Evolutionary conservation across 1,139 yeast species (phyloP), one percentile per base, ranked within the genome.

Genomic region (Meyerozyma athensensis): DNA sequence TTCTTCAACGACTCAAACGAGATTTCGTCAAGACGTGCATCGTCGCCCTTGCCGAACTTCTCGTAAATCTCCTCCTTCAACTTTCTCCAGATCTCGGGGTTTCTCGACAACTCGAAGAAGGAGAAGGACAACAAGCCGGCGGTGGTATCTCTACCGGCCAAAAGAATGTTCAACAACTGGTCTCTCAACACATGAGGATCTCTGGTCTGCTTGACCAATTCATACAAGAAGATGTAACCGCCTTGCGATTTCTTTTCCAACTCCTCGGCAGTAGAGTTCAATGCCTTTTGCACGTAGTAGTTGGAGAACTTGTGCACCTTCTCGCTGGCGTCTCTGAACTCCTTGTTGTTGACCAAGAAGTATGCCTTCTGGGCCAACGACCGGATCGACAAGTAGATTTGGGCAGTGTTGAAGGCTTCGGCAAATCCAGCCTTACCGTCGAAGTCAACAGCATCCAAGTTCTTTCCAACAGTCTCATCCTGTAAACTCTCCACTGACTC

Each of bases 1-100:
- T 65, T 64, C 56, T 74, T 74, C 45, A 77, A 63, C 5, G 69
- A 55, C 48, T 74, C 80, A 46, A 75, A 76, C 5, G 76, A 61
- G 38, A 71, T 63, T 4, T 53, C 54, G 19, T 54, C 58, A 19
- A 54, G 34, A 13, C 49, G 54, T 8, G 62, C 51, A 21, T 59
- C 54, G 5, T 59, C 63, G 22, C 66, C 70, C 9, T 48, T 43
- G 23, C 74, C 74, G 46, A 68, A 70, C 18, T 53, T 52, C 12
- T 44, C 48, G 21, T 58, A 50, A 14, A 70, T 53, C 38, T 60
- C 67, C 5, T 49, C 48, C 46, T 64, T 59, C 46, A 68, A 62
- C 42, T 58, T 63, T 8, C 42, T 40, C 56, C 62, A 65, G 22
- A 65, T 45, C 2, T 54, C 55, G 4, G 72, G 74, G 44, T 65